Base-by-base conservation (phyloP, 1,139 yeast genomes). In the Geotrichum fermentans region DNA sequence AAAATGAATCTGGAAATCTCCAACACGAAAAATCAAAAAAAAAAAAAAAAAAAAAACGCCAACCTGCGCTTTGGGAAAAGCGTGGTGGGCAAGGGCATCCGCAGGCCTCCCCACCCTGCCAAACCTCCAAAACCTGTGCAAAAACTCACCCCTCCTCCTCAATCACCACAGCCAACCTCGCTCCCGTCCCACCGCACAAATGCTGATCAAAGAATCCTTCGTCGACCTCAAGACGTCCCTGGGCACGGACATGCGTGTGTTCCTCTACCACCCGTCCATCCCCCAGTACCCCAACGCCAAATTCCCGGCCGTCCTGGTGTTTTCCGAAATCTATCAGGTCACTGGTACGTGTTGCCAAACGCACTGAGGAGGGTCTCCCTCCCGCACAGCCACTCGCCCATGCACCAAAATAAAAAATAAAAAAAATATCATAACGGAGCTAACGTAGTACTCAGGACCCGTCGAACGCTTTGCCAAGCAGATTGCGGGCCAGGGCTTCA, bases 261-360 rank as follows among this genome's bases (percentile, higher is more conserved):
- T 71, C 63, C 73, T 78, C 29, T 84, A 68, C 67, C 85, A 82
- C 51, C 95, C 95, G 10, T 75, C 73, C 58, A 74, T 85, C 50
- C 78, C 81, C 39, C 82, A 81, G 53, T 83, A 82, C 65, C 92
- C 94, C 18, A 67, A 73, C 32, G 94, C 85, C 46, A 81, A 79
- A 61, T 85, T 83, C 61, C 94, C 94, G 1, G 95, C 84, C 34
- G 94, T 85, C 2, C 68, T 85, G 34, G 88, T 83, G 8, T 84
- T 80, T 67, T 80, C 87, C 54, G 95, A 85, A 64, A 85, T 85
- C 56, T 85, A 85, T 64, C 95, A 85, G 65, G 90, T 82, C 55
- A 45, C 59, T 24, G 60, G 61, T 53, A 47, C 16, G 56, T 21
- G n/a, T n/a, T n/a, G n/a, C n/a, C n/a, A n/a, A n/a, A n/a, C 11